A percentile compares a stretch with the other conserved stretches of the same genome.
Evolutionary conservation across 345 rosid species (phyloP).

Genomic region (Reutealis trisperma): DNA sequence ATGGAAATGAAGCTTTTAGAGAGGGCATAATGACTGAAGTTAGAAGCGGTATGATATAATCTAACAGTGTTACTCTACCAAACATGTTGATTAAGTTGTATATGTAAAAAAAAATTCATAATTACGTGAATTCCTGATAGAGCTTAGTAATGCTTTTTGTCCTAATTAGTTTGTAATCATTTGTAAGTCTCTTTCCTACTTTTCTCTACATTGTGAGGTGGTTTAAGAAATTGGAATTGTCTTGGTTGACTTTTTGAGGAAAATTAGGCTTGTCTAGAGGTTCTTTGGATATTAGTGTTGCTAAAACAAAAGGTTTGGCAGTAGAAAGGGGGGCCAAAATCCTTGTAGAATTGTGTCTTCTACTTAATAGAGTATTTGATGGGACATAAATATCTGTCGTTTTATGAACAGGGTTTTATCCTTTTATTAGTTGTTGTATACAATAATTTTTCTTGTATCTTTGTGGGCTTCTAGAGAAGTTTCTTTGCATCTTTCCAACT

Average conservation of each 20-base stretch:
- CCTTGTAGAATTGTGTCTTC: neutral
- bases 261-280: too few relatives aligned
- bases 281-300: neutral
- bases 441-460: too few relatives aligned
- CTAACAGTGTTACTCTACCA: neutral
- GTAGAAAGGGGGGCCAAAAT: neutral
- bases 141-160: neutral
- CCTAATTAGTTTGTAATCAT: neutral
- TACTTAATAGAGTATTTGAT: too few relatives aligned
- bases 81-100: neutral
- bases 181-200: neutral
- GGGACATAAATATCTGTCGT: neutral
- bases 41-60: slow-evolving; percentile 67
- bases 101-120: neutral
- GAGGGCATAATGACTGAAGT: slow-evolving; percentile 54
- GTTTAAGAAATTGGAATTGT: too few relatives aligned
- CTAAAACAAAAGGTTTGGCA: neutral
- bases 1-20: slow-evolving; percentile 83
- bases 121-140: neutral
- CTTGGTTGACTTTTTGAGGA: neutral
- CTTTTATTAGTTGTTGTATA: neutral
- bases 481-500: too few relatives aligned
- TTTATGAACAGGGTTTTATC: neutral
- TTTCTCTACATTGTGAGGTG: neutral
- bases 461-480: neutral